Evolutionary conservation across 208 protist species (phyloP).

Genomic region (Endotrypanum monterogeii): DNA sequence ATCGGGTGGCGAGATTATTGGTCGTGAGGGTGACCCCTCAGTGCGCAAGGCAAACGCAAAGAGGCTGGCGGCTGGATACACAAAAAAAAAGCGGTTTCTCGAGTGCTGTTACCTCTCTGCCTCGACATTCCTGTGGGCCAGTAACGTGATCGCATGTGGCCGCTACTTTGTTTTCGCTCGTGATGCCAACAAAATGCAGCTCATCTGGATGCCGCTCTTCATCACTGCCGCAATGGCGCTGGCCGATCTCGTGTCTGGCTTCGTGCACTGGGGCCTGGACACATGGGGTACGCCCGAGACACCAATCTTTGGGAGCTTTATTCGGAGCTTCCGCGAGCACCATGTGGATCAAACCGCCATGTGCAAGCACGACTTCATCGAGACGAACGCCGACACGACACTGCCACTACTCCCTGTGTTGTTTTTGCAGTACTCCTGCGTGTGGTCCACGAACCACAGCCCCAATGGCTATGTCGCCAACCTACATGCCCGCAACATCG

Average conservation of each 20-base stretch:
- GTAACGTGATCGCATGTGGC: conserved; percentile 55
- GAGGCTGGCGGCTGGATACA: conserved; percentile 84
- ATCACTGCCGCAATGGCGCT: conserved; percentile 81
- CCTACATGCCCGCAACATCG: conserved; percentile 60
- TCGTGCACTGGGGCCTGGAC: conserved; percentile 94
- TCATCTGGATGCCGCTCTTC: conserved; percentile 72
- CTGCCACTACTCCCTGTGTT: conserved; percentile 84
- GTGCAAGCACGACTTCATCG: conserved; percentile 94
- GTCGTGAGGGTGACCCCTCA: conserved; percentile 42
- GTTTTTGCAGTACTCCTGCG: conserved; percentile 48
- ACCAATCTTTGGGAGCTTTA: conserved; percentile 91
- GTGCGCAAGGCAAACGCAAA: conserved; percentile 80
- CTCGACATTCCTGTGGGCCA: conserved; percentile 60
- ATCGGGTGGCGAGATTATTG: conserved; percentile 39
- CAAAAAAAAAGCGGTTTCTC: conserved; percentile 77
- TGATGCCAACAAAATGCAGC: conserved; percentile 61
- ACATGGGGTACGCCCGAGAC: conserved; percentile 93
- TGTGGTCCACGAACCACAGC: conserved; percentile 39
- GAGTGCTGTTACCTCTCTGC: conserved; percentile 83
- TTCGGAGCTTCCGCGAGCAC: conserved; percentile 95
- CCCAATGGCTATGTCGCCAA: conserved; percentile 59
- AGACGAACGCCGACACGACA: conserved; percentile 95
- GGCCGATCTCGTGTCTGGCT: conserved; percentile 90
- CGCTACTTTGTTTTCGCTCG: conserved; percentile 73
- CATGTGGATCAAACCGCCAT: conserved; percentile 93